Evolutionary conservation across 495 filamentous ascomycete species (phyloP).

Genomic region (Ramalina intermedia): DNA sequence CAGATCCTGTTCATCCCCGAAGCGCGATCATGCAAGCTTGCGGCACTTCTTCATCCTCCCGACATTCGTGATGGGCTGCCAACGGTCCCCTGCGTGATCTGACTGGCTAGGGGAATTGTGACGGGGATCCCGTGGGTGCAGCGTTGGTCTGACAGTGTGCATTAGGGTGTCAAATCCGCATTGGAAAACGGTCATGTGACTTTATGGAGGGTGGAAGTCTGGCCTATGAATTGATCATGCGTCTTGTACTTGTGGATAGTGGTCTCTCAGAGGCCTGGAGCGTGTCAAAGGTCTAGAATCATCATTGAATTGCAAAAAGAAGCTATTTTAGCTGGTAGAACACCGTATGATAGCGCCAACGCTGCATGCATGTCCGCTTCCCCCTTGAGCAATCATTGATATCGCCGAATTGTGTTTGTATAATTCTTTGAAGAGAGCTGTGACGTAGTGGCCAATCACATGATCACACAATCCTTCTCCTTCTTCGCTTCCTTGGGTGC

Average conservation of each 20-base stretch:
- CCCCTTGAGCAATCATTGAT: too few species aligned
- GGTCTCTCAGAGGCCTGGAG: too few species aligned
- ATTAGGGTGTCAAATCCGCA: conserved; percentile 1
- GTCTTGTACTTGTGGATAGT: too few species aligned
- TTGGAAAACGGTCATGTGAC: conserved; percentile 1
- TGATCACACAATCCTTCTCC: conserved; percentile 23
- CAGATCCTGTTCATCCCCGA: too few species aligned
- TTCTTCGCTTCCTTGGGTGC: conserved; percentile 10
- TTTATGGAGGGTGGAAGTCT: not conserved
- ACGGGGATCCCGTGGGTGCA: not conserved
- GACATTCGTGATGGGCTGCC: not conserved
- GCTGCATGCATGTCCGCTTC: too few species aligned
- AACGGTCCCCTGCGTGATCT: not conserved
- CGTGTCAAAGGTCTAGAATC: too few species aligned
- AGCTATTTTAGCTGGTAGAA: too few species aligned
- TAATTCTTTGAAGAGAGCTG: too few species aligned
- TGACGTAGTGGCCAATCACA: conserved; percentile 11
- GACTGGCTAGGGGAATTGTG: not conserved
- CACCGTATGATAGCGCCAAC: too few species aligned
- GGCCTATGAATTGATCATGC: too few species aligned
- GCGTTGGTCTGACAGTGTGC: not conserved
- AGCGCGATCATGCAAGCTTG: not conserved
- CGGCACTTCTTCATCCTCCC: not conserved
- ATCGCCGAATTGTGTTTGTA: too few species aligned
- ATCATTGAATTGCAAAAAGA: too few species aligned